Base-by-base conservation (phyloP, 2,329 filamentous ascomycete genomes). In the Penicillium occitanis region DNA sequence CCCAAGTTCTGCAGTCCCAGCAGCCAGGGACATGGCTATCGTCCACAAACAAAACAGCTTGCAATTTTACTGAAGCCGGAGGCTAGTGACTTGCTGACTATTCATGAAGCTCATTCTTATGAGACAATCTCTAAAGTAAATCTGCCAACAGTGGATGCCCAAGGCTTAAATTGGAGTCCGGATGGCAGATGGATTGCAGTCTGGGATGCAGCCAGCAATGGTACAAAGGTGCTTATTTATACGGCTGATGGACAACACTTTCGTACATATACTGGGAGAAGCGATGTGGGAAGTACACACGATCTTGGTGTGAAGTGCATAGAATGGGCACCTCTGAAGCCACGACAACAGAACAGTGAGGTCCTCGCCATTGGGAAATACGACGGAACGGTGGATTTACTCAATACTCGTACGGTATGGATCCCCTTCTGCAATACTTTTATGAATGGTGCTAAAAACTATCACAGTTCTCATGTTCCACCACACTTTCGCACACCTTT, bases 191-290 rank as follows among this genome's bases (percentile, higher is more conserved):
- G 87, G 87, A 76, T 88, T 66, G 84, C 82, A 0, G 73, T 88
- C 3, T 84, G 86, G 79, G 87, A 88, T 70, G 76, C 83, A 37
- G 79, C 85, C 2, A 84, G 82, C 65, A 75, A 77, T 6, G 82
- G 83, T 7, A 83, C 82, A 40, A 82, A 80, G 64, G 72, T 87
- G 11, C 74, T 83, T 63, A 80, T 88, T 48, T 87, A 84, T 70
- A 88, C 87, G 1, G 84, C 86, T 2, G 85, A 88, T 70, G 87
- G 86, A 1, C 81, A 88, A 68, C 77, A 84, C 3, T 88, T 84
- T 74, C 81, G 85, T 63, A 84, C 82, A 0, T 85, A 85, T 68
- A 77, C 77, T 3, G 80, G 81, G 4, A 72, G 73, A 6, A 67
- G 73, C 5, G 77, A 77, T 13, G 71, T 77, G 3, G 76, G 76